Base-by-base conservation (phyloP, 108 stramenopile species). In the Cyclotella baltica region DNA sequence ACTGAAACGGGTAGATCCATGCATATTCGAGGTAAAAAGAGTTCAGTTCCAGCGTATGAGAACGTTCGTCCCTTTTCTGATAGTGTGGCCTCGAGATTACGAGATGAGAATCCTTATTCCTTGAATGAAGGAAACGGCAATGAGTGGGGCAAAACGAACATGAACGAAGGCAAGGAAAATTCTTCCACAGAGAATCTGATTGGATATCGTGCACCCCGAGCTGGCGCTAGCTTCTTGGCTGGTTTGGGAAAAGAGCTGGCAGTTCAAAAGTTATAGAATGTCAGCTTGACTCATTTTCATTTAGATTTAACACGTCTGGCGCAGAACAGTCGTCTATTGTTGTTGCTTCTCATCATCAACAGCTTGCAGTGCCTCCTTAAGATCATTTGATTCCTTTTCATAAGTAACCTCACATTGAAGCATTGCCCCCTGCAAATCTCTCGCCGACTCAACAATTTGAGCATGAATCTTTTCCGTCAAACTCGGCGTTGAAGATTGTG, bases 1-100 rank as follows among this genome's bases (percentile, higher is more conserved):
- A 86, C 81, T 22, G 67, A 86, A 38, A 62, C 35, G 15, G 86
- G 86, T 19, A 70, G 83, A 53, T 55, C 70, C 30, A 83, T 75
- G 78, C 65, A 69, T 53, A 66, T 77, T 55, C 68, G 67, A 64
- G 86, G 75, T 9, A 84, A 72, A 58, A 76, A 57, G 62, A 70
- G 50, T 22, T 58, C 57, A 18, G 33, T 53, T 43, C 71, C 64
- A 27, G 55, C 56, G 43, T 67, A 67, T 29, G 65, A 72, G 64
- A 59, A 53, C 40, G 51, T 70, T 25, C 48, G 53, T 11, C 75
- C 74, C 2, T 75, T 55, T 35, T 52, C 70, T 25, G 71, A 66
- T 59, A 62, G 48, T 62, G 47, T 76, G 13, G 81, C 59, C 15
- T 52, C 70, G 34, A 67, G 70, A 20, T 40, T 83, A 0, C 62